phyloP scores from a whole-genome alignment of 139 green algal species.

The Chlorella sp. region DNA sequence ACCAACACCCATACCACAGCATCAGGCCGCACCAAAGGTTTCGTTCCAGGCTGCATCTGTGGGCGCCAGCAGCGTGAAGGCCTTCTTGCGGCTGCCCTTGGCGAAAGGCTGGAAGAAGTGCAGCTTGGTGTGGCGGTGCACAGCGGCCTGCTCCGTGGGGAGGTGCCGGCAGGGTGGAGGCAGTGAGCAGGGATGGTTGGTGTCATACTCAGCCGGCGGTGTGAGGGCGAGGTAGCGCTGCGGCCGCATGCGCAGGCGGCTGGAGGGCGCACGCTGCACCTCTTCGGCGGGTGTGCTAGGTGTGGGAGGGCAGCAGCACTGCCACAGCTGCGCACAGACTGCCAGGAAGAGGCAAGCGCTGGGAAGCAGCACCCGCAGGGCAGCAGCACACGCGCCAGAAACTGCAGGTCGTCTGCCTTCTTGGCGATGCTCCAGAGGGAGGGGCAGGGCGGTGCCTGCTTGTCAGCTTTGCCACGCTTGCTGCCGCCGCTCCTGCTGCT shows the following conservation, averaged over 20 bases:
- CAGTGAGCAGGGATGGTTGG: no score
- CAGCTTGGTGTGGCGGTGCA: constrained; percentile 8
- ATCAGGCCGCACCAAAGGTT: background rate
- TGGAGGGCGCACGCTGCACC: no score
- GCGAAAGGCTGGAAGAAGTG: constrained; percentile 22
- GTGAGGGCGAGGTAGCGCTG: no score
- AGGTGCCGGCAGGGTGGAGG: no score
- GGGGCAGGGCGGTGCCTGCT: no score
- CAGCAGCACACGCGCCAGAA: background rate
- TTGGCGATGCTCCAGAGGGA: background rate
- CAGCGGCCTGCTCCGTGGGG: background rate
- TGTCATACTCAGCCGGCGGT: no score
- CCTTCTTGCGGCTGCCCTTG: background rate
- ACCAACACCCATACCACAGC: background rate
- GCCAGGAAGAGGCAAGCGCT: no score
- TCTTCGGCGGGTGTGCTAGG: no score
- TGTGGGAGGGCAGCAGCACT: no score
- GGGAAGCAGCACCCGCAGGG: no score
- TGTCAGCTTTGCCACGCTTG: background rate
- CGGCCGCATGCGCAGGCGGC: no score
- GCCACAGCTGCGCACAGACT: no score
- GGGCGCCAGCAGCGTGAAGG: constrained; percentile 25
- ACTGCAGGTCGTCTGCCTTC: background rate
- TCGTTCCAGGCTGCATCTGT: background rate
- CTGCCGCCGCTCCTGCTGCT: background rate